Base-by-base conservation (phyloP, 352 stramenopile genomes). In the Globisporangium alternatum region DNA sequence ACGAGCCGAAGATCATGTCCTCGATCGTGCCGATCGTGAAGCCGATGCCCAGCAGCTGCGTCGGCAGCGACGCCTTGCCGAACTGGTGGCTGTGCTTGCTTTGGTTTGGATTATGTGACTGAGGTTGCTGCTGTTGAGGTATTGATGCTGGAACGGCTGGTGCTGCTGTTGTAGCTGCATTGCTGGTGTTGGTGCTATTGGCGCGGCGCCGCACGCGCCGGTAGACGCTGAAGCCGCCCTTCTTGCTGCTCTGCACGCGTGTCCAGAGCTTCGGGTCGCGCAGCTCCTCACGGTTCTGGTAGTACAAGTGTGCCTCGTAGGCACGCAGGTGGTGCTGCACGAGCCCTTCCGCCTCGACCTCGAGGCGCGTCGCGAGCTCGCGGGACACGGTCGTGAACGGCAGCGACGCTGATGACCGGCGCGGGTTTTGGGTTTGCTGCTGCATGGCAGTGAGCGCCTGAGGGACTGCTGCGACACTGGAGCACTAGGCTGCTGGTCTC, bases 1-100 rank as follows among this genome's bases (percentile, higher is more conserved):
- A 44, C 15, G 64, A 49, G 33, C 66, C 66, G 17, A 65, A 72
- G 31, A 72, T 53, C 48, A 72, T 66, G 56, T 72, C 66, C n/a
- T 72, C 66, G 12, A 72, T 51, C 33, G 66, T 69, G 25, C 62
- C 62, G 33, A 67, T 28, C 12, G 60, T 60, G 43, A 66, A 67
- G 33, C 65, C 65, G 17, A 70, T 30, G n/a, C 65, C 65, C 12
- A 70, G 37, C 66, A 90, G 65, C 52, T 68, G 63, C 19, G 56
- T 68, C 6, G 63, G 63, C 2, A 68, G 28, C 13, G 55, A 19
- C 6, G 0, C 25, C 13, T 41, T 49, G 48, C 13, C 19, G 1
- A 47, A 25, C 30, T 22, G 21, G 15, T 39, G 35, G 21, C 37
- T 30, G 17, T 31, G 31, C 44, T 31, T 5, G 17, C 19, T 39